These are phyloP conservation scores for Fraxinus excelsior DNA, from an alignment of 257 asterid genomes.

Conservation along the genomic window DNA sequence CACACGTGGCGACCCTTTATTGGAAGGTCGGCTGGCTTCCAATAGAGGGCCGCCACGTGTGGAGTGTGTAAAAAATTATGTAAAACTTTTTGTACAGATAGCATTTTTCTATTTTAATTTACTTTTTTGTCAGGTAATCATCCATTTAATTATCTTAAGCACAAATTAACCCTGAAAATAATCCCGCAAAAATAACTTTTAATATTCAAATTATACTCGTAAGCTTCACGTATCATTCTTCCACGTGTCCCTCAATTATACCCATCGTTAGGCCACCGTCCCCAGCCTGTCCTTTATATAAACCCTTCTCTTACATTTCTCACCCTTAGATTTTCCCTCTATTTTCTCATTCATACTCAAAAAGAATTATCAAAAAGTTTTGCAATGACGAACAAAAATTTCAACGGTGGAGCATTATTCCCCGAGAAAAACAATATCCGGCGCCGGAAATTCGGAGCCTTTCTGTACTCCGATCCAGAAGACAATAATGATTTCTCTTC, in stretches of 20 bases:
- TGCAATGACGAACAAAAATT: conserved; percentile 34
- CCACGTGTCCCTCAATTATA: conserved; percentile 54
- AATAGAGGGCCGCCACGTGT: no score
- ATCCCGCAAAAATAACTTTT: background rate
- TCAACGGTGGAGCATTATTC: conserved; percentile 19
- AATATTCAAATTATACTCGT: conserved; percentile 17
- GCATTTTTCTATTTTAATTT: background rate
- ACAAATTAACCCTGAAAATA: background rate
- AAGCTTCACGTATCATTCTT: conserved; percentile 44
- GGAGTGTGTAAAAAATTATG: no score
- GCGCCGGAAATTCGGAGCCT: conserved; percentile 49
- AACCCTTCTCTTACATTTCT: conserved; percentile 22
- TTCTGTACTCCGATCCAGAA: conserved; percentile 43
- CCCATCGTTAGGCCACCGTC: conserved; percentile 31
- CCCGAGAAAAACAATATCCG: conserved; percentile 35
- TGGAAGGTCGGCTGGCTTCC: no score
- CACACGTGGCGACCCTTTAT: no score
- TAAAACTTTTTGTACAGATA: no score
- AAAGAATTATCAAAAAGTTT: background rate
- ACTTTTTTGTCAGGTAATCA: background rate
- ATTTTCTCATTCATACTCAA: background rate
- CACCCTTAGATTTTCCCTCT: background rate
- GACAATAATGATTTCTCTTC: conserved; percentile 22
- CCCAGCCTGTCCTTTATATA: conserved; percentile 20
- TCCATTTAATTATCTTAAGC: background rate